Evolutionary conservation across 2,329 filamentous ascomycete genomes (phyloP).

Genomic region (Phoma sp.): DNA sequence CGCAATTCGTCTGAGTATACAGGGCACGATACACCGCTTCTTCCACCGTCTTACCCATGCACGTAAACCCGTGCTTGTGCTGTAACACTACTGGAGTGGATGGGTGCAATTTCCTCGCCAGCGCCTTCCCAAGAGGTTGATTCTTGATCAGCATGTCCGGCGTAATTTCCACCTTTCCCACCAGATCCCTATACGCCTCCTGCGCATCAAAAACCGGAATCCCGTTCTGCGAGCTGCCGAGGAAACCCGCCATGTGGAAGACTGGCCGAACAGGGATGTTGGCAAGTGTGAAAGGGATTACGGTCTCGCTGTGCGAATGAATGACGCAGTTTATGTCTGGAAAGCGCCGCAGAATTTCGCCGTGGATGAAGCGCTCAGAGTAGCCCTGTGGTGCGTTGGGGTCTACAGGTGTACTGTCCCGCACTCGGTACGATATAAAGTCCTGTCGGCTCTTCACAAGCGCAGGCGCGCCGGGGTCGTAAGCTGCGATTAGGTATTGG

Average conservation of each 20-base stretch:
- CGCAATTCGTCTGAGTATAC: slow-evolving; percentile 48
- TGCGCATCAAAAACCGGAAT: slow-evolving; percentile 25
- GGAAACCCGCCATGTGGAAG: slow-evolving; percentile 53
- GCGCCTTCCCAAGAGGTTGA: slow-evolving; percentile 26
- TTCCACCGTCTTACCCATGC: slow-evolving; percentile 47
- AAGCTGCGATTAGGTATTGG: slow-evolving; percentile 59
- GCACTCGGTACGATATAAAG: slow-evolving; percentile 57
- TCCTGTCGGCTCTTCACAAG: slow-evolving; percentile 54
- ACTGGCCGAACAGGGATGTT: slow-evolving; percentile 40
- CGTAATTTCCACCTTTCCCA: slow-evolving; percentile 13
- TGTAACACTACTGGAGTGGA: slow-evolving; percentile 45
- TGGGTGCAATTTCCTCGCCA: slow-evolving; percentile 26
- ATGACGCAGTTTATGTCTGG: slow-evolving; percentile 51
- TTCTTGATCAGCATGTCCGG: slow-evolving; percentile 41
- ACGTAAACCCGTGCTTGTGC: slow-evolving; percentile 55
- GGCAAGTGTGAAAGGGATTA: slow-evolving; percentile 51
- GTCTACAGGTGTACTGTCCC: slow-evolving; percentile 53
- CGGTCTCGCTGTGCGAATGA: slow-evolving; percentile 51
- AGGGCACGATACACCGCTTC: slow-evolving; percentile 53
- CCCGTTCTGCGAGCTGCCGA: slow-evolving; percentile 29
- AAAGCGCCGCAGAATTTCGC: slow-evolving; percentile 49
- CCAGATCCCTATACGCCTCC: slow-evolving; percentile 34
- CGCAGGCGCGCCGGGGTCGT: slow-evolving; percentile 55
- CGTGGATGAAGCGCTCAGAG: slow-evolving; percentile 55
- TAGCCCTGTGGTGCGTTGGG: slow-evolving; percentile 48